phyloP scores from a whole-genome alignment of 257 asterid genomes.

The Echites panduratus region DNA sequence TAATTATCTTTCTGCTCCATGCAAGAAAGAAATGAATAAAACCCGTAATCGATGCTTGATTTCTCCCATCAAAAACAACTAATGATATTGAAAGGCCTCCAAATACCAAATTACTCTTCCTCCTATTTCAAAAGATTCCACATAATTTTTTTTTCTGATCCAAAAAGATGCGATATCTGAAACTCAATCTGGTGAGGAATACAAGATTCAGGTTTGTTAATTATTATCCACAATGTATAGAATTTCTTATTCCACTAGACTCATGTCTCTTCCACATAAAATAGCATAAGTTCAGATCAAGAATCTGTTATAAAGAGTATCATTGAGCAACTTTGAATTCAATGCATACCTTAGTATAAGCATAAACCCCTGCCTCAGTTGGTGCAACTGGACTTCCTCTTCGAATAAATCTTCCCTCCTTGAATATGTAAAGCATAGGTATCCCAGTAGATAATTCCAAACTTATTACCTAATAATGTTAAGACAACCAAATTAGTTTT shows the following conservation, averaged over 20 bases:
- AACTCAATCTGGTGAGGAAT: neutral
- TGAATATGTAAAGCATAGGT: slow-evolving; percentile 94
- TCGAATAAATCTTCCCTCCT: slow-evolving; percentile 78
- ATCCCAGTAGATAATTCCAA: slow-evolving; percentile 95
- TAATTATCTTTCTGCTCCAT: neutral
- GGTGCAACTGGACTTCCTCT: slow-evolving; percentile 98
- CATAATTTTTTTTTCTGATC: too few species aligned
- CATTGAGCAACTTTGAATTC: neutral
- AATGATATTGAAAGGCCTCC: too few species aligned
- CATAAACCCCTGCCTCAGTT: slow-evolving; percentile 81
- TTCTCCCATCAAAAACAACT: neutral
- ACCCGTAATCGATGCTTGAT: neutral
- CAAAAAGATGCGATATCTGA: neutral
- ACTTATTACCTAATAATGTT: slow-evolving; percentile 66
- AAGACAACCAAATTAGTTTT: slow-evolving; percentile 1
- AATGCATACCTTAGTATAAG: slow-evolving; percentile 78
- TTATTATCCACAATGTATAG: neutral
- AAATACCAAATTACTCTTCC: neutral
- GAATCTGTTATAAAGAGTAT: neutral
- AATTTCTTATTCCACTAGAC: neutral
- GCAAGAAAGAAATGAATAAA: neutral
- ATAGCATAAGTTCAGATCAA: neutral
- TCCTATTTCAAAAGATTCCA: too few species aligned
- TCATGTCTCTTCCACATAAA: neutral
- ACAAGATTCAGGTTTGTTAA: neutral